These are phyloP conservation scores for Naegleria lovaniensis DNA, from an alignment of 208 protist genomes.

Conservation along the genomic window DNA sequence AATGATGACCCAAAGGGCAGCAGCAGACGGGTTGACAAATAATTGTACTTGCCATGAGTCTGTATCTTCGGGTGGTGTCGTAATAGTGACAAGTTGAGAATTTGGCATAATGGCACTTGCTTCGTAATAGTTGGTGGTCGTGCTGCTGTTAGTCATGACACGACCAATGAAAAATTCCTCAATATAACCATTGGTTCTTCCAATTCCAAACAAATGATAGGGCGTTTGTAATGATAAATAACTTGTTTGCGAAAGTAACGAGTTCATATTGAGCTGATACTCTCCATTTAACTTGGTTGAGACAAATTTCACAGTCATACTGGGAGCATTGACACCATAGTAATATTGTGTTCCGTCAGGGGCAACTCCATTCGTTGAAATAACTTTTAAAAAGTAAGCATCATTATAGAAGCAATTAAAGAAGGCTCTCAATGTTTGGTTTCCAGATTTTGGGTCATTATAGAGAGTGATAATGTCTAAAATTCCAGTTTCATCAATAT, in stretches of 20 bases:
- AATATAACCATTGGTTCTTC: constrained; percentile 15
- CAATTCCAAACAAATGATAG: background rate
- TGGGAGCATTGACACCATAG: background rate
- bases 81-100: background rate
- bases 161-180: constrained; percentile 9
- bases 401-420: constrained; percentile 10
- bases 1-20: background rate
- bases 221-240: background rate
- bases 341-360: no score
- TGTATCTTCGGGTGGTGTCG: background rate
- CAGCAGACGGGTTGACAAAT: background rate
- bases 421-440: background rate
- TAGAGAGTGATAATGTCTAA: background rate
- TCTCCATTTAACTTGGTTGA: background rate
- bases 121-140: background rate
- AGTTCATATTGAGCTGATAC: background rate
- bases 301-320: background rate
- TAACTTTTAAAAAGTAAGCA: background rate
- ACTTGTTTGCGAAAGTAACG: background rate
- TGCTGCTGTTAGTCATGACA: background rate
- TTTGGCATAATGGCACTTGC: background rate
- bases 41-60: background rate
- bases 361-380: background rate
- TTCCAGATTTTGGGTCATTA: background rate
- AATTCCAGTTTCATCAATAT: constrained; percentile 2